Evolutionary conservation across 108 stramenopile species (phyloP), one percentile per base, ranked within the genome.

Genomic region (Skeletonema menzelii): DNA sequence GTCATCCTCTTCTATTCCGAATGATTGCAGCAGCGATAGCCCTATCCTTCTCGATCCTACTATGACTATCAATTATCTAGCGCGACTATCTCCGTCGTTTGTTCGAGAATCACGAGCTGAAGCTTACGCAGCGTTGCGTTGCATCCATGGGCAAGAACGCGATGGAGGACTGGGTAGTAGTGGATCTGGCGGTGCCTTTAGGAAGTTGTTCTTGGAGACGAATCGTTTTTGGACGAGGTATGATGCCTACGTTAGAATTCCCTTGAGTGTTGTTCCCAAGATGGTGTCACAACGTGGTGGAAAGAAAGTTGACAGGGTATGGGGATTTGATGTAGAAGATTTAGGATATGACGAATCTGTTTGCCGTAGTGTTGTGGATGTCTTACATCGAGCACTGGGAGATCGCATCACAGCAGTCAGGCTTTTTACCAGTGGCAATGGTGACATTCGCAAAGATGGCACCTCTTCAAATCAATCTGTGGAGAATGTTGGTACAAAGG

Each of bases 31-130:
- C 59, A 26, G 53, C 42, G 84, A 75, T 28, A 72, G 84, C 6
- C 90, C 93, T 3, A 85, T 92, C 17, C 75, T 95, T 44, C 69
- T 95, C 57, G 91, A 95, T 84, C 80, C 89, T 3, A 80, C 94
- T n/a, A 87, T 92, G 89, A 83, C 83, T 0, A 75, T 84, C 57
- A 95, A 95, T 70, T 92, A 87, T 65, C 70, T 92, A 19, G 91
- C 91, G 15, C 71, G 82, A n/a, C 70, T 91, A 1, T 92, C 94
- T 3, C 89, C 90, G 8, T 83, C 86, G 27, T 92, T 85, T 59
- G 88, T 85, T 49, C 71, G 83, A 17, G 69, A 80, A 22, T 64
- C 89, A 4, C 86, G 84, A 56, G 67, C 62, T 28, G 86, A 95
- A 71, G 88, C 94, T 8, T 72, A 79, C 46, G 56, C 59, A 20